A percentile compares a stretch with the other conserved stretches of the same genome.
phyloP scores from a whole-genome alignment of 208 protist genomes.

The Trypanosomatidae sp. region DNA sequence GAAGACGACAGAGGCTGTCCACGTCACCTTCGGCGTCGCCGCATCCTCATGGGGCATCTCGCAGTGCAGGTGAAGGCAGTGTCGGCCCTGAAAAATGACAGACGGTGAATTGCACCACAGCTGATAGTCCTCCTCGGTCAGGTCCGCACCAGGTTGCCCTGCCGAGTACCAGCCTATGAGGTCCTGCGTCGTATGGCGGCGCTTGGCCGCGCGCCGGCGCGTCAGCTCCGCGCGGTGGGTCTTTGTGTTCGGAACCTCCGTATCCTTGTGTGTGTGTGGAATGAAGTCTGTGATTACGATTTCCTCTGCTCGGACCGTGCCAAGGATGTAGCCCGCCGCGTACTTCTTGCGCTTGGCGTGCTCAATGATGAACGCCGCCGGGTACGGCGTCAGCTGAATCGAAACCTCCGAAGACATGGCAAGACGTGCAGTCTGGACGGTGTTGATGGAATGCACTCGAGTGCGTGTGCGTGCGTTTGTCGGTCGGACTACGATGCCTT shows the following conservation, averaged over 20 bases:
- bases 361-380: constrained; percentile 78
- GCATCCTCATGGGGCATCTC: constrained; percentile 34
- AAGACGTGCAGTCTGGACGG: not conserved
- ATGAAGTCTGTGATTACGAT: constrained; percentile 71
- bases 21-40: constrained; percentile 33
- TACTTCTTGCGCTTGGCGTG: constrained; percentile 73
- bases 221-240: constrained; percentile 38
- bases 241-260: constrained; percentile 24
- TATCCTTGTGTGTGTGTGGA: constrained; percentile 56
- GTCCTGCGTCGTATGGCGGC: constrained; percentile 41
- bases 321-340: constrained; percentile 71
- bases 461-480: not conserved
- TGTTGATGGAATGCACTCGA: not conserved
- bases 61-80: constrained; percentile 58
- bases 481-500: not conserved
- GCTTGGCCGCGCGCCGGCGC: constrained; percentile 45
- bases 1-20: constrained; percentile 35
- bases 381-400: constrained; percentile 63
- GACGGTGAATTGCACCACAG: constrained; percentile 58
- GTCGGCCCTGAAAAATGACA: constrained; percentile 32
- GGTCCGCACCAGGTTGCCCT: constrained; percentile 24
- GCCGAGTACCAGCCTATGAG: constrained; percentile 83
- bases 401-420: constrained; percentile 16
- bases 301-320: constrained; percentile 40
- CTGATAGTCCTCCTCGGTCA: constrained; percentile 39